These are phyloP conservation scores for Vaccinium macrocarpon DNA, from an alignment of 148 eudicot genomes.

Conservation along the genomic window DNA sequence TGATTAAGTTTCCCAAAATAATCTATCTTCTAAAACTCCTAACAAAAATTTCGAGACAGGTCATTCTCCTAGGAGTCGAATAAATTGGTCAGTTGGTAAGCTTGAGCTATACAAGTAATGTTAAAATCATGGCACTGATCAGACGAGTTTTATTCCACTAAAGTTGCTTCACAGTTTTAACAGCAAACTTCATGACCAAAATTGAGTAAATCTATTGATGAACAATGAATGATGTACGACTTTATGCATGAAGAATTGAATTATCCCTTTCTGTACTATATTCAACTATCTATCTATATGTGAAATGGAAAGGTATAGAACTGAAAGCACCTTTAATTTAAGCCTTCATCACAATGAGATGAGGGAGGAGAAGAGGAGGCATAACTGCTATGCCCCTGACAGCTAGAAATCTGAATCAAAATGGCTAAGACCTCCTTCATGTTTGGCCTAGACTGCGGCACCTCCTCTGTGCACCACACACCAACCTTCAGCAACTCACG, in stretches of 20 bases:
- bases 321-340: not conserved
- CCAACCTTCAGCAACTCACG: constrained; percentile 63
- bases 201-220: not conserved
- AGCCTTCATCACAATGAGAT: constrained; percentile 1
- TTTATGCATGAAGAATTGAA: constrained; percentile 15
- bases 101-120: not conserved
- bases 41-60: too few relatives aligned
- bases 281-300: not conserved
- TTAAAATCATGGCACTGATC: not conserved
- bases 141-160: not conserved
- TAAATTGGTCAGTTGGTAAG: not conserved
- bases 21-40: too few relatives aligned
- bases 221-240: constrained; percentile 15
- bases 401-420: constrained; percentile 43
- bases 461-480: constrained; percentile 64
- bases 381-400: not conserved
- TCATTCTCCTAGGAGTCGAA: too few relatives aligned
- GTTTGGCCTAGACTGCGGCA: constrained; percentile 77
- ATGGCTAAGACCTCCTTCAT: constrained; percentile 88
- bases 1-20: too few relatives aligned
- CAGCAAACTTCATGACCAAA: not conserved
- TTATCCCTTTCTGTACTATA: not conserved
- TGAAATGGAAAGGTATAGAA: not conserved
- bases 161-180: not conserved
- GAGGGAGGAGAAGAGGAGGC: constrained; percentile 15